Evolutionary conservation across 495 filamentous ascomycete species (phyloP).

Genomic region (Trichoderma orchidacearum): DNA sequence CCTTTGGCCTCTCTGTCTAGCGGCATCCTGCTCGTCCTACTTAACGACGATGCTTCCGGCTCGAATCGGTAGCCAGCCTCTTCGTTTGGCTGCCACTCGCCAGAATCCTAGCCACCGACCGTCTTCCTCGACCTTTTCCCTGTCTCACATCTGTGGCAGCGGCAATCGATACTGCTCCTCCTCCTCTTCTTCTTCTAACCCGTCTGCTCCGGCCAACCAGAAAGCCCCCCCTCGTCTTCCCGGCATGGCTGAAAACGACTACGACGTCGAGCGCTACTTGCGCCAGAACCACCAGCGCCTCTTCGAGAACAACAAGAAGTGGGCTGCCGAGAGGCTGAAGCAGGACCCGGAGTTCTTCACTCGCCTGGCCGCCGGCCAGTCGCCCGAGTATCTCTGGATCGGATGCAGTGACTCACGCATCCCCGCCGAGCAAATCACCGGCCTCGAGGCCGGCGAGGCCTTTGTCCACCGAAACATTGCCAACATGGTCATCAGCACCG

Average conservation of each 20-base stretch:
- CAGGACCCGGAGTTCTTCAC: constrained; percentile 43
- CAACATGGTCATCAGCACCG: constrained; percentile 44
- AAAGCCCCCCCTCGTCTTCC: neutral
- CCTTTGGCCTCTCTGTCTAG: neutral
- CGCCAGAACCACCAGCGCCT: constrained; percentile 35
- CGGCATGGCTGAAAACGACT: constrained; percentile 14
- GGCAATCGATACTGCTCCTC: neutral
- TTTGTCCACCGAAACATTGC: constrained; percentile 85
- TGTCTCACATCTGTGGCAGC: neutral
- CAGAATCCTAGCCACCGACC: neutral
- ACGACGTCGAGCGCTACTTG: constrained; percentile 29
- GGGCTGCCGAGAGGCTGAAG: constrained; percentile 35
- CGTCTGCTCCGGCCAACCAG: neutral
- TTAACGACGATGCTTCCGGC: neutral
- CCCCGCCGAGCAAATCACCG: constrained; percentile 45
- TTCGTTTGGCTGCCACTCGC: neutral
- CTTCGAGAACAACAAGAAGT: constrained; percentile 39
- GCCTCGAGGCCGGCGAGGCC: constrained; percentile 55
- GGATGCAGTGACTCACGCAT: constrained; percentile 51
- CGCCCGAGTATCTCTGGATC: constrained; percentile 50
- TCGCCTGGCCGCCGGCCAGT: constrained; percentile 37
- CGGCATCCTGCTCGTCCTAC: neutral
- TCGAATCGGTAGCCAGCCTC: neutral
- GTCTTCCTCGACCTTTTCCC: neutral
- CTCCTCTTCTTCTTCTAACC: neutral